A percentile compares a stretch with the other conserved stretches of the same genome.
Evolutionary conservation across 2,329 filamentous ascomycete species (phyloP).

Genomic region (Lachnellula subtilissima): DNA sequence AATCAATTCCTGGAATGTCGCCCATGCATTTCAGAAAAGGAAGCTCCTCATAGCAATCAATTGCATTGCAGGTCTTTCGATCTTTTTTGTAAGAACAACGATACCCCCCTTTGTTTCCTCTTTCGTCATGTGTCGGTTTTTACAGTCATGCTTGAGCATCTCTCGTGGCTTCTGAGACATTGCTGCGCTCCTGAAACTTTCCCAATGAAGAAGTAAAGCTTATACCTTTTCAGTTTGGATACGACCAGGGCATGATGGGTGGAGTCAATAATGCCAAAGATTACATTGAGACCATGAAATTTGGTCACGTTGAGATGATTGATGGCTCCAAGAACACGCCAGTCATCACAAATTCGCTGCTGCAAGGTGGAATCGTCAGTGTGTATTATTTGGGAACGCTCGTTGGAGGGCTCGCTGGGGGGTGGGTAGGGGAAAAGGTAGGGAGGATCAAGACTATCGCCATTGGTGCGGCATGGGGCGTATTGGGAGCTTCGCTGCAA

Average conservation of each 20-base stretch:
- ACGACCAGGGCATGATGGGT: conserved; percentile 45
- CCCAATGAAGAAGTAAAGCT: too few species aligned
- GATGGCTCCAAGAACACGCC: conserved; percentile 41
- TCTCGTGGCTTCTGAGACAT: too few species aligned
- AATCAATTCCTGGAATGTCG: conserved; percentile 38
- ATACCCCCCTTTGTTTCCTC: too few species aligned
- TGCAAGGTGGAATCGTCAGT: conserved; percentile 59
- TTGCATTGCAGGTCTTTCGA: conserved; percentile 57
- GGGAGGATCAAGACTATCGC: conserved; percentile 62
- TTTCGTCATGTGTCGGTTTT: too few species aligned
- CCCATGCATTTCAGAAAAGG: conserved; percentile 50
- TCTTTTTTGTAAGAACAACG: conserved; percentile 28
- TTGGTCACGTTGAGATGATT: conserved; percentile 49
- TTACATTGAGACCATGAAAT: conserved; percentile 61
- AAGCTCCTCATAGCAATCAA: conserved; percentile 57
- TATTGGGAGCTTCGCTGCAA: conserved; percentile 59
- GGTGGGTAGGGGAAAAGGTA: conserved; percentile 58
- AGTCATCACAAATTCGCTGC: conserved; percentile 52
- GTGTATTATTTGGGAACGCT: conserved; percentile 57
- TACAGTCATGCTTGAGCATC: too few species aligned
- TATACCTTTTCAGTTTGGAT: conserved; percentile 30
- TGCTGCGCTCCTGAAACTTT: too few species aligned
- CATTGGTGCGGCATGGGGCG: conserved; percentile 51
- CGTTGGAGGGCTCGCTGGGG: conserved; percentile 57
- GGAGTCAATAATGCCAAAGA: conserved; percentile 62